Evolutionary conservation across 306 rosid genomes (phyloP).

Genomic region (Argentina anserina): DNA sequence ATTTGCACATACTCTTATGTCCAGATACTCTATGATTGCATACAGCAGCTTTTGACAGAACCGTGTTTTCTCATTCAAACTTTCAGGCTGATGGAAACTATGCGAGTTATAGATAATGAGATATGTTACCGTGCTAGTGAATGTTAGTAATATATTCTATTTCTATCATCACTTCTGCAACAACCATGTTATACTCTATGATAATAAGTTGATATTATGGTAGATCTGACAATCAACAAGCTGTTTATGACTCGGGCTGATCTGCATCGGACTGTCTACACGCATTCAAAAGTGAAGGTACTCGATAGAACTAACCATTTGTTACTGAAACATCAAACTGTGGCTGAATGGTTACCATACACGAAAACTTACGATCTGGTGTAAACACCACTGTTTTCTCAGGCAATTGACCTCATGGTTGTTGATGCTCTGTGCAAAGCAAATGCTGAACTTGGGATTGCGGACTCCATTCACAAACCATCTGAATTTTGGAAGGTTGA

Average conservation of each 20-base stretch:
- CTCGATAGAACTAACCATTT: slow-evolving; percentile 36
- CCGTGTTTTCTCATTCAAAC: slow-evolving; percentile 11
- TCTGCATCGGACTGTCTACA: slow-evolving; percentile 82
- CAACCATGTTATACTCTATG: slow-evolving; percentile 19
- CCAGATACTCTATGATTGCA: not conserved
- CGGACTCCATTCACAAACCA: slow-evolving; percentile 46
- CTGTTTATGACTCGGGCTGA: slow-evolving; percentile 89
- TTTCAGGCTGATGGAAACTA: slow-evolving; percentile 77
- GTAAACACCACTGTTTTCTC: slow-evolving; percentile 19
- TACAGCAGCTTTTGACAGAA: slow-evolving; percentile 9
- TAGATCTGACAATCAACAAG: slow-evolving; percentile 83
- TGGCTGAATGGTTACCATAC: not conserved
- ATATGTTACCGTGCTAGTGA: slow-evolving; percentile 84
- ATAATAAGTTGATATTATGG: slow-evolving; percentile 30
- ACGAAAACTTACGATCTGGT: not conserved
- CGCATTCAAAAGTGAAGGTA: slow-evolving; percentile 92
- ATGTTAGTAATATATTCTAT: slow-evolving; percentile 47
- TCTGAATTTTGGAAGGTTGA: slow-evolving; percentile 83
- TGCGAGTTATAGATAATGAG: slow-evolving; percentile 80
- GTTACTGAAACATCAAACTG: slow-evolving; percentile 17
- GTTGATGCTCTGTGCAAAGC: slow-evolving; percentile 78
- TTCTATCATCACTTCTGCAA: not conserved
- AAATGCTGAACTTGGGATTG: slow-evolving; percentile 49
- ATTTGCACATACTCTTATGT: slow-evolving; percentile 12
- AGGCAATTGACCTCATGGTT: slow-evolving; percentile 90